Percentiles rank a stretch among this genome's conserved stretches.
phyloP scores from a whole-genome alignment of 148 eudicot genomes.

The Fagopyrum tataricum region DNA sequence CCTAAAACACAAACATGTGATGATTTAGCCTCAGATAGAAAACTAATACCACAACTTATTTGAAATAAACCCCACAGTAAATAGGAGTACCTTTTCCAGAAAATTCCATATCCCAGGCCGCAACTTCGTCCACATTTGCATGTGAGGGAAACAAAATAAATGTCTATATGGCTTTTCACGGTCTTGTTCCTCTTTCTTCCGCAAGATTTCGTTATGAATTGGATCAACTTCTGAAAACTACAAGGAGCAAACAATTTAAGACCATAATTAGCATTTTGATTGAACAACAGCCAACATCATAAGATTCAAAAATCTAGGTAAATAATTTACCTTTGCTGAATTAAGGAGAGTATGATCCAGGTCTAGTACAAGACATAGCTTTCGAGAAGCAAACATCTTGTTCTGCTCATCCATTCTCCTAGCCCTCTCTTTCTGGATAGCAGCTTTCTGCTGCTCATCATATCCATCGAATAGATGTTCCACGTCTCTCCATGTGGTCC shows the following conservation, averaged over 20 bases:
- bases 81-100: constrained; percentile 70
- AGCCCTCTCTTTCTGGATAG: constrained; percentile 80
- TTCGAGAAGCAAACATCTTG: constrained; percentile 75
- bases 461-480: constrained; percentile 84
- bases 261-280: background rate
- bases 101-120: constrained; percentile 98
- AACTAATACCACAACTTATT: background rate
- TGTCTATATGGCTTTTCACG: constrained; percentile 81
- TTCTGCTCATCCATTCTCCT: constrained; percentile 89
- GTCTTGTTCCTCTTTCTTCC: constrained; percentile 93
- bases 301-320: background rate
- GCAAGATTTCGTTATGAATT: constrained; percentile 78
- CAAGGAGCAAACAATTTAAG: constrained; percentile 10
- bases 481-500: constrained; percentile 71
- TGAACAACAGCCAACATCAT: background rate
- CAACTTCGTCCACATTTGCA: constrained; percentile 99
- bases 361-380: constrained; percentile 94
- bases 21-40: constrained; percentile 1
- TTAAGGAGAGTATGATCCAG: constrained; percentile 97
- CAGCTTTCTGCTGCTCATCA: constrained; percentile 81
- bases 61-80: background rate
- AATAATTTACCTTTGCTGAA: constrained; percentile 78
- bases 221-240: constrained; percentile 91
- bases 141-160: constrained; percentile 88
- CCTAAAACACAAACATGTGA: constrained; percentile 40